A percentile compares a stretch with the other conserved stretches of the same genome.
These are phyloP conservation scores for Xylaria sp. DNA, from an alignment of 2,329 filamentous ascomycete species.

Conservation along the genomic window DNA sequence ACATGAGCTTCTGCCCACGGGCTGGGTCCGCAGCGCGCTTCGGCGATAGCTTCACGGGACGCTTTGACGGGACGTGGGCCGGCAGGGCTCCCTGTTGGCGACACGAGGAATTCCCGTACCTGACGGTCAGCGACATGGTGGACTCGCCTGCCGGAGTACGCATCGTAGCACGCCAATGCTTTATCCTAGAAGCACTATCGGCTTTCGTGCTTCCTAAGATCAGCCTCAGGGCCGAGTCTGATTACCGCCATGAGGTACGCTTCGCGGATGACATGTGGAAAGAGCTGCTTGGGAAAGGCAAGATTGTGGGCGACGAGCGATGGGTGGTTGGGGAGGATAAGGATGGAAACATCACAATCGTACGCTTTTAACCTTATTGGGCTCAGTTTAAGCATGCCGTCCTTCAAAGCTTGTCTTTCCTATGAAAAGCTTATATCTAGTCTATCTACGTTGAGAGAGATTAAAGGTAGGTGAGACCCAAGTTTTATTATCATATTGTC, in stretches of 20 bases:
- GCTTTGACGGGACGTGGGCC: constrained; percentile 42
- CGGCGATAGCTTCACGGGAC: constrained; percentile 42
- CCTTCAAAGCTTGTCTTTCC: constrained; percentile 23
- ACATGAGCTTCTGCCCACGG: constrained; percentile 59
- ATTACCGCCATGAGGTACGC: constrained; percentile 51
- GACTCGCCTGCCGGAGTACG: constrained; percentile 59
- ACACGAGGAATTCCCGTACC: constrained; percentile 64
- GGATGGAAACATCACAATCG: constrained; percentile 62
- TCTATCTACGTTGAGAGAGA: not conserved
- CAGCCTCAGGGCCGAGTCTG: constrained; percentile 43
- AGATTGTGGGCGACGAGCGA: constrained; percentile 68
- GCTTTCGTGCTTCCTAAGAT: constrained; percentile 57
- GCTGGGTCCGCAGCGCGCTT: constrained; percentile 45
- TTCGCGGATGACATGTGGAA: constrained; percentile 59
- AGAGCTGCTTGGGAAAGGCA: constrained; percentile 63
- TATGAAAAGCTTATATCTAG: not conserved
- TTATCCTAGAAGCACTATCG: constrained; percentile 60
- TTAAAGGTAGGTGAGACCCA: not conserved
- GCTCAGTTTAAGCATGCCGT: not conserved
- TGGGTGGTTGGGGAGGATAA: constrained; percentile 71
- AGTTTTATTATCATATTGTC: not conserved
- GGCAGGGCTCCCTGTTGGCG: constrained; percentile 63
- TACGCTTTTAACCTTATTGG: constrained; percentile 59
- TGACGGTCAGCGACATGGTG: constrained; percentile 59
- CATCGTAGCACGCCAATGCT: constrained; percentile 59